A percentile compares a stretch with the other conserved stretches of the same genome.
These are phyloP conservation scores for Fusarium sulawesiense DNA, from an alignment of 2,329 filamentous ascomycete species.

Conservation along the genomic window DNA sequence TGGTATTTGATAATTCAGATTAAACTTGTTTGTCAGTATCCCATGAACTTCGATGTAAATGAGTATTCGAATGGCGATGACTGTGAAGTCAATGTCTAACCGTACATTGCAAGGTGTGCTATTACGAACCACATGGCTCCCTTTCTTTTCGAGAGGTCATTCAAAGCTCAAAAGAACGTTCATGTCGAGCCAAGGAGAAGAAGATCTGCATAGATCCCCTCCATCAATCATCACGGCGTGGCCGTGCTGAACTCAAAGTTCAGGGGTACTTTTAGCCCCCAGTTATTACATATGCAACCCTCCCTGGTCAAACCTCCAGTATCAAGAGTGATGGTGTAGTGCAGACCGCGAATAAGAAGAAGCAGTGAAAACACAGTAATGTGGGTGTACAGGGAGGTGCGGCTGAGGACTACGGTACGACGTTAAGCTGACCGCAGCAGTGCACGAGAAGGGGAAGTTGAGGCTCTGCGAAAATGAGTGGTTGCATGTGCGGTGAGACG, in stretches of 20 bases:
- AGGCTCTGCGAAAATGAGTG: constrained; percentile 22
- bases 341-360: neutral
- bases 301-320: neutral
- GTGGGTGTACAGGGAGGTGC: neutral
- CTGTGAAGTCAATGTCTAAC: neutral
- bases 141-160: neutral
- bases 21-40: neutral
- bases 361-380: neutral
- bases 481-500: neutral
- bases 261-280: neutral
- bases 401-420: neutral
- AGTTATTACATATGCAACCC: neutral
- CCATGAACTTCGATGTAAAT: neutral
- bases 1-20: neutral
- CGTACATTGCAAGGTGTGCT: neutral
- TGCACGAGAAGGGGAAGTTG: neutral
- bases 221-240: neutral
- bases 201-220: neutral
- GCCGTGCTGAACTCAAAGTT: neutral
- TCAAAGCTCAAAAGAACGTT: neutral
- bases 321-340: neutral
- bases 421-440: neutral
- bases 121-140: too few relatives aligned
- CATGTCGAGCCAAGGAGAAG: neutral
- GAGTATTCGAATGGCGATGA: neutral